Evolutionary conservation across 345 rosid species (phyloP), one percentile per base, ranked within the genome.

Genomic region (Citrus hindsii): DNA sequence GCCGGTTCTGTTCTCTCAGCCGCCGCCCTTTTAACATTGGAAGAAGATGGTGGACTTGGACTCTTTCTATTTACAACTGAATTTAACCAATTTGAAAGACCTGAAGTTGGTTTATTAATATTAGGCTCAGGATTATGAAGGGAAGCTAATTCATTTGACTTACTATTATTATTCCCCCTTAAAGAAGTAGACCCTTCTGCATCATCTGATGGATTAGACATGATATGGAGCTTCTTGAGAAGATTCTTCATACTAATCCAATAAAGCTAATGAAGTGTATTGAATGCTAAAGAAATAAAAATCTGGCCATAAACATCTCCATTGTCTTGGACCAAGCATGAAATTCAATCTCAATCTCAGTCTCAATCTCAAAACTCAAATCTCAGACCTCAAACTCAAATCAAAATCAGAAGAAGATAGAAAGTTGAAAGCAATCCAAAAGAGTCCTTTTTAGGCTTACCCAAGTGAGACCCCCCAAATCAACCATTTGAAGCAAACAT

Each of bases 161-260:
- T 88, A 51, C 12, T 42, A 42, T 42, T 42, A 42, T 46, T 46
- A 46, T 82, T 84, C 63, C 86, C 84, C 82, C 83, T 88, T 27
- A 89, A 88, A 48, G 97, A 93, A 77, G 83, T 77, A 40, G 94
- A 89, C 32, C 92, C 93, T 80, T 90, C 91, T 62, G 84, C 81
- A 62, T 84, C 87, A 35, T 91, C 93, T 32, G 90, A 83, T 67
- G 88, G 97, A 83, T 87, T 90, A 3, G 95, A 76, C 86, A 72
- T 73, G 53, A 89, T 84, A 79, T 90, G 98, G n/a, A 95, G 89
- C 87, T 92, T 95, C 91, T 95, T 95, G 30, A 95, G 87, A 80
- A 95, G 70, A 66, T 92, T 93, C 96, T 90, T 95, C 98, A 95
- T 95, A 71, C 64, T 89, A 86, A 69, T 78, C 80, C 83, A 79